Evolutionary conservation across 2,329 filamentous ascomycete genomes (phyloP).

Genomic region (Apiospora pterosperma): DNA sequence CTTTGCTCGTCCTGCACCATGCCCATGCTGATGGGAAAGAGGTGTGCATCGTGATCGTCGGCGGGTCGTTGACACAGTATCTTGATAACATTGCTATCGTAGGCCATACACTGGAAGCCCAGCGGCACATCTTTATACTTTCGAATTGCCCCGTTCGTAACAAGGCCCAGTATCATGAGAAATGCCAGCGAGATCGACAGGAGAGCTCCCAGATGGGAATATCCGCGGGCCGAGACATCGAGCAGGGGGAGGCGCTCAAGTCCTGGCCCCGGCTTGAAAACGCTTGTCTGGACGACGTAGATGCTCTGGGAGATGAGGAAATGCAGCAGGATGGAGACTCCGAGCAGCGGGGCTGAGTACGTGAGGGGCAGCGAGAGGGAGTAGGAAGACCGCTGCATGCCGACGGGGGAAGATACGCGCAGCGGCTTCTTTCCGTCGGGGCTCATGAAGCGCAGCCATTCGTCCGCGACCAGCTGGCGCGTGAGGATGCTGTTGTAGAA

Average conservation of each 20-base stretch:
- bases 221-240: neutral
- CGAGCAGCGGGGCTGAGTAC: slow-evolving; percentile 38
- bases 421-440: slow-evolving; percentile 29
- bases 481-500: slow-evolving; percentile 42
- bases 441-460: slow-evolving; percentile 39
- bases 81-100: too few relatives aligned
- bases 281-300: slow-evolving; percentile 31
- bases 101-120: too few relatives aligned
- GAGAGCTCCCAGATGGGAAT: neutral
- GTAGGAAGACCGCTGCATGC: slow-evolving; percentile 38
- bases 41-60: too few relatives aligned
- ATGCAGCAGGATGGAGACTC: slow-evolving; percentile 34
- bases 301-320: slow-evolving; percentile 46
- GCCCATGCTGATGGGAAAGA: too few relatives aligned
- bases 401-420: slow-evolving; percentile 36
- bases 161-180: too few relatives aligned
- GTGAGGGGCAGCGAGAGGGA: slow-evolving; percentile 42
- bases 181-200: neutral
- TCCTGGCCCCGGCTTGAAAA: neutral
- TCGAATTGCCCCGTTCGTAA: too few relatives aligned
- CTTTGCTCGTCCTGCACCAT: too few relatives aligned
- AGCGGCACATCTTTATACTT: too few relatives aligned
- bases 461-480: slow-evolving; percentile 39
- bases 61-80: too few relatives aligned
- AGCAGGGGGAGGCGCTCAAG: neutral